Evolutionary conservation across 345 rosid species (phyloP), one percentile per base, ranked within the genome.

Genomic region (Eucalyptus decipiens): DNA sequence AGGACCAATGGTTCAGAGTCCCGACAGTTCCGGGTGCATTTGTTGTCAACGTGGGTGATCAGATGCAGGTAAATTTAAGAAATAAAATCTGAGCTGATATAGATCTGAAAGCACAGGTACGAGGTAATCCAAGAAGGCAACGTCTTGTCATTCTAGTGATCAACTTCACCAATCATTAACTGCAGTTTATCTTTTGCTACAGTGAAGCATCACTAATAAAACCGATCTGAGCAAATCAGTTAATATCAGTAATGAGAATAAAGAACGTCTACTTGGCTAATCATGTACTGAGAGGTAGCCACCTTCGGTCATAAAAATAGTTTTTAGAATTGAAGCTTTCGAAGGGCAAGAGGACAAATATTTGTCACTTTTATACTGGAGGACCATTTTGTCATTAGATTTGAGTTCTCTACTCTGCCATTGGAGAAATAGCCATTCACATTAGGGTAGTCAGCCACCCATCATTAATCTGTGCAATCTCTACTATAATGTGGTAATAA

Each of bases 11-110:
- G 94, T 91, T 90, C 72, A 87, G 88, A 67, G 89, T 89, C 76
- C 92, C 94, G 4, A 85, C 88, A 60, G 50, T 89, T 28, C 91
- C 88, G 4, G 86, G 89, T 14, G 91, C 92, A 40, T 92, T 93
- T 62, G 88, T 93, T 7, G 21, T 93, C 43, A 90, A 91, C 72
- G 89, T 58, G 5, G 94, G 93, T 6, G 93, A 91, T 87, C 92
- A 91, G 85, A 83, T 88, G 42, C 90, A 88, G 91, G 91, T 91
- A 86, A 76, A 17, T 32, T 11, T 49, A 18, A 15, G 32, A 37
- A 34, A 48, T 60, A 11, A 60, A 28, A 26, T 60, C 67, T 60
- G 67, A 60, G 67, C 32, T 60, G 67, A 60, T 60, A 60, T 28
- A 60, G 67, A 28, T 60, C 67, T 60, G 67, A 11, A 60, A 60